These are phyloP conservation scores for Echium plantagineum DNA, from an alignment of 257 asterid genomes.

Conservation along the genomic window DNA sequence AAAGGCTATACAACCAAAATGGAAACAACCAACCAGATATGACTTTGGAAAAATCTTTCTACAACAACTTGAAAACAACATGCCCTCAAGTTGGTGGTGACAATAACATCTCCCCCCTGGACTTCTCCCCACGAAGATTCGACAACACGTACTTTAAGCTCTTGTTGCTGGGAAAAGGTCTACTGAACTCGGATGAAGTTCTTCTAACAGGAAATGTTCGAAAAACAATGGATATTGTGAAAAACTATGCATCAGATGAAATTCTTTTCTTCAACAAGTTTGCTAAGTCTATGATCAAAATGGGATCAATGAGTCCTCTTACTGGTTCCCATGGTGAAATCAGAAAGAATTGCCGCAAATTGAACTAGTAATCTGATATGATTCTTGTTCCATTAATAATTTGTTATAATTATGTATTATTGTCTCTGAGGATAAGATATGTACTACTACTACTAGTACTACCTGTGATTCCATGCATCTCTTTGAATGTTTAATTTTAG, in stretches of 20 bases:
- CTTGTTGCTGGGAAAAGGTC: constrained; percentile 49
- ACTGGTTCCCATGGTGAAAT: constrained; percentile 46
- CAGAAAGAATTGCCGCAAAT: constrained; percentile 47
- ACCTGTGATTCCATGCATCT: too few relatives aligned
- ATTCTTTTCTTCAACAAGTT: constrained; percentile 49
- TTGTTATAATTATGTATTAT: too few relatives aligned
- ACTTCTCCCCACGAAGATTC: constrained; percentile 52
- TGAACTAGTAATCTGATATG: constrained; percentile 21
- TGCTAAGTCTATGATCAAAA: constrained; percentile 58
- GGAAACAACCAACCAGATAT: constrained; percentile 51
- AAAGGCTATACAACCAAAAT: constrained; percentile 60
- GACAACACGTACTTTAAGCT: constrained; percentile 70
- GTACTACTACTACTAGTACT: too few relatives aligned
- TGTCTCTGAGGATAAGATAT: neutral
- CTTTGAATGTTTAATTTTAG: too few relatives aligned
- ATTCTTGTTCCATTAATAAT: too few relatives aligned
- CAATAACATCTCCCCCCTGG: constrained; percentile 53
- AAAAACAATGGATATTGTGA: constrained; percentile 36
- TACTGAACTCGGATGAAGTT: constrained; percentile 58
- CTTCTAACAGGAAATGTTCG: constrained; percentile 39
- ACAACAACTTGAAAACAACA: constrained; percentile 32
- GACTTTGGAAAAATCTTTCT: constrained; percentile 42
- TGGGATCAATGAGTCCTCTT: constrained; percentile 58
- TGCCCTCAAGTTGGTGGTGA: constrained; percentile 76
- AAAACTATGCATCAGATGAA: constrained; percentile 44